These are phyloP conservation scores for Blepharisma japonicum DNA, from an alignment of 73 alveolate species.

Conservation along the genomic window DNA sequence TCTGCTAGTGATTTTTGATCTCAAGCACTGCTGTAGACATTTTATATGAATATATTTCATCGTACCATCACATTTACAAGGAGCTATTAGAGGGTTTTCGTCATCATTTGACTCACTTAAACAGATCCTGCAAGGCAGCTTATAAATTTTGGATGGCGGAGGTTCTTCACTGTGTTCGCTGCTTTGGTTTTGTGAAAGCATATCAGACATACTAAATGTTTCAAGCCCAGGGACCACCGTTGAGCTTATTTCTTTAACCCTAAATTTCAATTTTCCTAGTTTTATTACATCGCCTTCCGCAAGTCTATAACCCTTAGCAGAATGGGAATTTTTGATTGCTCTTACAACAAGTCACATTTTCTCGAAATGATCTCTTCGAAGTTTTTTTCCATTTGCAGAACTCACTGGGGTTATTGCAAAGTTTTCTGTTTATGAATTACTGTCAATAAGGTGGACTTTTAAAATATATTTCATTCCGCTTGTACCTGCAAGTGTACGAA, in stretches of 20 bases:
- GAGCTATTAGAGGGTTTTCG: constrained; percentile 73
- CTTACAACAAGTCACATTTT: constrained; percentile 72
- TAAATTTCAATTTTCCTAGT: constrained; percentile 64
- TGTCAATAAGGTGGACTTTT: background rate
- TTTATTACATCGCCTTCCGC: constrained; percentile 54
- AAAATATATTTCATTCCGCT: background rate
- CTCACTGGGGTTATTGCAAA: constrained; percentile 19
- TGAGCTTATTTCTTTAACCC: constrained; percentile 58
- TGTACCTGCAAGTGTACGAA: too few relatives aligned
- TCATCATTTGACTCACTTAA: constrained; percentile 46
- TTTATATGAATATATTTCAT: constrained; percentile 75
- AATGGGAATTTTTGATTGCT: constrained; percentile 41
- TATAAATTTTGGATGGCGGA: background rate
- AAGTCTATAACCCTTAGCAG: constrained; percentile 49
- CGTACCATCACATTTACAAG: constrained; percentile 87
- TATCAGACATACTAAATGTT: background rate
- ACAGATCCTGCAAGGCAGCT: constrained; percentile 22
- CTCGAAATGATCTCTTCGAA: constrained; percentile 35
- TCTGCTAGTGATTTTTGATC: constrained; percentile 60
- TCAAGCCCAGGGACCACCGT: constrained; percentile 7
- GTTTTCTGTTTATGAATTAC: constrained; percentile 4
- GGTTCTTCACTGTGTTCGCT: background rate
- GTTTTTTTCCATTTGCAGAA: background rate
- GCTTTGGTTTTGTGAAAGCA: background rate
- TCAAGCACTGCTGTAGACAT: constrained; percentile 82